Percentiles rank a stretch among this genome's conserved stretches.
phyloP scores from a whole-genome alignment of 257 asterid species.

The Salvia rosmarinus region DNA sequence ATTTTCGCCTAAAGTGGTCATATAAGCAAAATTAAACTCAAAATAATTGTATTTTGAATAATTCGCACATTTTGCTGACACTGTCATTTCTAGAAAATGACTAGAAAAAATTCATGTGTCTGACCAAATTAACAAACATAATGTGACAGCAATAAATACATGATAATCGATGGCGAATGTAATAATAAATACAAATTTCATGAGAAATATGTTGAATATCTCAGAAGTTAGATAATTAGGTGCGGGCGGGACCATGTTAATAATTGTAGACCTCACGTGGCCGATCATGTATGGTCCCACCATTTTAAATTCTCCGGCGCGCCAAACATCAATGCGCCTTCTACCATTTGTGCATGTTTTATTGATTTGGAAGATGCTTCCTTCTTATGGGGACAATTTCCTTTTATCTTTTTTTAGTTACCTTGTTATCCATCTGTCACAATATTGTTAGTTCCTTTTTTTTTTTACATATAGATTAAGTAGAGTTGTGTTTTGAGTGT shows the following conservation, averaged over 20 bases:
- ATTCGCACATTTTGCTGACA: background rate
- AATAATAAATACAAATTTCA: constrained; percentile 37
- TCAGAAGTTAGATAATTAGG: constrained; percentile 37
- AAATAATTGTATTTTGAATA: too few relatives aligned
- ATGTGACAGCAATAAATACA: constrained; percentile 30
- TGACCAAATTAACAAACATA: constrained; percentile 3
- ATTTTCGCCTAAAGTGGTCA: too few relatives aligned
- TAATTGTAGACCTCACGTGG: constrained; percentile 24
- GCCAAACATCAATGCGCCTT: constrained; percentile 34
- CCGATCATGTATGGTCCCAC: constrained; percentile 32
- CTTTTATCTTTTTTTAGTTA: background rate
- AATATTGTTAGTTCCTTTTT: too few relatives aligned
- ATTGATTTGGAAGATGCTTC: background rate
- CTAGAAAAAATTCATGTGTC: background rate
- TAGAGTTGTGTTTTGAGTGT: too few relatives aligned
- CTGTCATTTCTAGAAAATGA: constrained; percentile 1
- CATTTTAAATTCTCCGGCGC: constrained; percentile 37
- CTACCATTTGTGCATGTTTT: background rate
- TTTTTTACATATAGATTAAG: too few relatives aligned
- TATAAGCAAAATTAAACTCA: too few relatives aligned
- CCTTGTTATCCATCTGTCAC: too few relatives aligned
- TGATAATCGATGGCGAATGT: constrained; percentile 28
- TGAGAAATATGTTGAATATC: constrained; percentile 41
- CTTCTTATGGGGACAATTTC: background rate
- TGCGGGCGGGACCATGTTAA: constrained; percentile 35